Evolutionary conservation across 768 basidiomycete genomes (phyloP).

Genomic region (Guyanaporus albipodus): DNA sequence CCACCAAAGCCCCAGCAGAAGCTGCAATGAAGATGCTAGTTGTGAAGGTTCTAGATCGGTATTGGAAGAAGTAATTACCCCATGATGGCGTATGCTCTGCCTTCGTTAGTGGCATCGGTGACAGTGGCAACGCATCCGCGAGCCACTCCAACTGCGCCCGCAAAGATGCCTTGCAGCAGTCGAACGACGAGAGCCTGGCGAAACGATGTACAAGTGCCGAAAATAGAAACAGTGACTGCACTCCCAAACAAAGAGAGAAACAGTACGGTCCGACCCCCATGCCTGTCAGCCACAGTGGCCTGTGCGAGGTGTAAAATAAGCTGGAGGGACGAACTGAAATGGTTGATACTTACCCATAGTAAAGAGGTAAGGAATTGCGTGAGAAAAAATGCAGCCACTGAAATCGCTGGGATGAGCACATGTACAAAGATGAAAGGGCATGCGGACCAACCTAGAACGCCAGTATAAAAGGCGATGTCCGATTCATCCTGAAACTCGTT

Average conservation of each 20-base stretch:
- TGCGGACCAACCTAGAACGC: constrained; percentile 62
- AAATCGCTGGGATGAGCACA: constrained; percentile 7
- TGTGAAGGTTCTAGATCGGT: not conserved
- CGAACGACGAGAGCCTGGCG: constrained; percentile 81
- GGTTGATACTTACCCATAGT: constrained; percentile 63
- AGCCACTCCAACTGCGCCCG: constrained; percentile 92
- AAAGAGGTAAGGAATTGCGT: constrained; percentile 95
- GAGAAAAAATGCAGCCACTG: constrained; percentile 84
- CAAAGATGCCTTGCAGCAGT: constrained; percentile 89
- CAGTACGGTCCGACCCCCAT: constrained; percentile 82
- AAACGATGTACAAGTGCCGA: constrained; percentile 72
- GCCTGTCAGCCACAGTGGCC: constrained; percentile 92
- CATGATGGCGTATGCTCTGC: constrained; percentile 89
- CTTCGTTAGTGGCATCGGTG: constrained; percentile 90
- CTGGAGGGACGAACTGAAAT: not conserved
- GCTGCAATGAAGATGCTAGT: constrained; percentile 33
- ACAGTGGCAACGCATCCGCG: constrained; percentile 83
- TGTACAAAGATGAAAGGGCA: constrained; percentile 9
- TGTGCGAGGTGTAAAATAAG: constrained; percentile 23
- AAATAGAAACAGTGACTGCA: constrained; percentile 70
- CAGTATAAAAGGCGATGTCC: constrained; percentile 86
- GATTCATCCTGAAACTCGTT: constrained; percentile 72
- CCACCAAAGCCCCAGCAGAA: constrained; percentile 98
- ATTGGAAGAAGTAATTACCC: constrained; percentile 43
- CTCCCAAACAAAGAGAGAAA: constrained; percentile 83